Base-by-base conservation (phyloP, 164 flowering plant genomes). In the Sedum album region DNA sequence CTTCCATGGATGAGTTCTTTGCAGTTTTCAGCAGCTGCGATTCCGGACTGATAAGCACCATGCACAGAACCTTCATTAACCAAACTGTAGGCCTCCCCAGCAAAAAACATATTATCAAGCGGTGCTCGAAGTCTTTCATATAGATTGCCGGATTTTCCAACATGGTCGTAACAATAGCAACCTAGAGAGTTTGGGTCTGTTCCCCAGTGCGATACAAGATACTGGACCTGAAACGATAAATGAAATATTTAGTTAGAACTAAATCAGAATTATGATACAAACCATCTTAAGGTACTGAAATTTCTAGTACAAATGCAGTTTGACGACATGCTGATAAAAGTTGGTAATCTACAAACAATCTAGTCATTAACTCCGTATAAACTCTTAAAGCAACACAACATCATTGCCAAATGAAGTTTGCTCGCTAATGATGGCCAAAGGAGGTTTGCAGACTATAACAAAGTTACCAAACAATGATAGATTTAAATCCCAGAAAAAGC, bases 1-100 rank as follows among this genome's bases (percentile, higher is more conserved):
- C 70, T 73, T 74, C 79, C 72, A 17, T 69, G 65, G 0, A 93
- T 74, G 69, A 79, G 74, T 62, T 70, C 80, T 36, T 77, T 79
- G 68, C 97, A 90, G 70, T 83, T 85, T 64, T 84, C 81, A 33
- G 93, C 96, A 55, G 96, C 90, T 72, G 75, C 65, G 39, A 87
- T 61, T 69, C 91, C 90, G 33, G 95, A 72, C 5, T 90, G 76
- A 75, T 84, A 93, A 30, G 97, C 98, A 38, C 98, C 97, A 68
- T 90, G 97, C 0, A 93, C 97, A 6, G 97, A 87, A 35, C 96
- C 97, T 60, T 91, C 80, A 75, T 93, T 87, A n/a, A 87, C 96
- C 80, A 82, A 73, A 71, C 92, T 88, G 20, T 84, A 93, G 53
- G 98, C 98, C 80, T 90, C 98, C 36, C 97, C 96, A 49, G 82